Base-by-base conservation (phyloP, 257 asterid genomes). In the Gardenia jasminoides region DNA sequence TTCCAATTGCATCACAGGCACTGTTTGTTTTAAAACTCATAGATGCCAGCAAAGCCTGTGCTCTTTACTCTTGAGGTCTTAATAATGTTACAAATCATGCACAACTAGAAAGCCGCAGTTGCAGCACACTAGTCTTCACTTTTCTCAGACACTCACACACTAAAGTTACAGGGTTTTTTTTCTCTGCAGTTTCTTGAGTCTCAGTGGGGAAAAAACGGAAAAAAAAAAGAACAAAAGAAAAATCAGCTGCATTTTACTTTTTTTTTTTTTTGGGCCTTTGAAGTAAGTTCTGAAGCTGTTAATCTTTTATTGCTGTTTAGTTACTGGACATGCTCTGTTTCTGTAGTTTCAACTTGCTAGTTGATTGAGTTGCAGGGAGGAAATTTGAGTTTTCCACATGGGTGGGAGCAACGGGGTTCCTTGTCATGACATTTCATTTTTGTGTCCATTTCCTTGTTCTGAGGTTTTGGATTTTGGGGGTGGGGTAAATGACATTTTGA, bases 101-200 rank as follows among this genome's bases (percentile, higher is more conserved):
- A n/a, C n/a, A n/a, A n/a, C n/a, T n/a, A n/a, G n/a, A n/a, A n/a
- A n/a, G 67, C 50, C 31, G 62, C 16, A 54, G 58, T 36, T 39
- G 50, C 26, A 16, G 76, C 50, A n/a, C n/a, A 82, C 72, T 76
- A 50, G 31, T 61, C 72, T 72, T 70, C 75, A 70, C 66, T 41
- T 30, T 13, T 31, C 58, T 20, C 74, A 10, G 12, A 69, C 54
- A 47, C 65, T 6, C 36, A 31, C 70, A 10, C 39, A 30, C 10
- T 16, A 59, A 56, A 17, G 26, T 12, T 20, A 31, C 33, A 74
- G 64, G 64, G 0, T n/a, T 22, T 20, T 62, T 66, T 52, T 26
- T 26, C 43, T 7, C 71, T 61, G 19, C 28, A 48, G 58, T 62
- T 17, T 67, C 39, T 74, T 48, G 4, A 67, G 33, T 0, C 54